These are phyloP conservation scores for Diaporthe sp. DNA, from an alignment of 2,329 filamentous ascomycete genomes.

Conservation along the genomic window DNA sequence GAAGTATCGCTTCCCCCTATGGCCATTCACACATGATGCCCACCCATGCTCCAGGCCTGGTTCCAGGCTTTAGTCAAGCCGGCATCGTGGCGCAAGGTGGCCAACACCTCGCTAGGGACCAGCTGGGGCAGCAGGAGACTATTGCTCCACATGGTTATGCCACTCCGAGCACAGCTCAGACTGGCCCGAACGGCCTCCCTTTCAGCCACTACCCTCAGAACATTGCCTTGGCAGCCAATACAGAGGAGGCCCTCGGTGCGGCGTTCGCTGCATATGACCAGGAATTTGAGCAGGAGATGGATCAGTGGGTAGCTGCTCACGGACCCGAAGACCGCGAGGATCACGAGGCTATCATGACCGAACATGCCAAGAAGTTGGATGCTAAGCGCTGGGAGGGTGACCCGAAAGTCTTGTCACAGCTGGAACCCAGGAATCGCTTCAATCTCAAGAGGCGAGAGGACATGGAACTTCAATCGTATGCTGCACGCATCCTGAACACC, in stretches of 20 bases:
- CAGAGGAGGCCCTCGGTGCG: conserved; percentile 47
- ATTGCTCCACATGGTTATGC: conserved; percentile 3
- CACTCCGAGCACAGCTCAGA: background rate
- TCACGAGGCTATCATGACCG: conserved; percentile 43
- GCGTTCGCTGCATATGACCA: conserved; percentile 49
- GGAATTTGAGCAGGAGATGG: conserved; percentile 48
- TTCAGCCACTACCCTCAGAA: conserved; percentile 40
- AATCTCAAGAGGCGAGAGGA: conserved; percentile 59
- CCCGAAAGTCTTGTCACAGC: conserved; percentile 46
- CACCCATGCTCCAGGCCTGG: background rate
- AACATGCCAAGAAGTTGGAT: conserved; percentile 39
- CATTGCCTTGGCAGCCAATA: conserved; percentile 38
- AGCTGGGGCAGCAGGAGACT: background rate
- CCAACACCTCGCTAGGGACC: background rate
- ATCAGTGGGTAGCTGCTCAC: conserved; percentile 51
- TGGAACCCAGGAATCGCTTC: conserved; percentile 51
- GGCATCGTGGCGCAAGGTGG: background rate
- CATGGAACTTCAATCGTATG: conserved; percentile 80
- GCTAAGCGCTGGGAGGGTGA: conserved; percentile 45
- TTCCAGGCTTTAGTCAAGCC: conserved; percentile 2
- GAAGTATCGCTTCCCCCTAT: background rate
- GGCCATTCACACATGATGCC: conserved; percentile 11
- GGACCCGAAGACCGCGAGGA: conserved; percentile 46
- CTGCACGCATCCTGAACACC: conserved; percentile 77
- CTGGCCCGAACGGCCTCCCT: background rate